phyloP scores from a whole-genome alignment of 345 rosid genomes.

The Pistacia vera region DNA sequence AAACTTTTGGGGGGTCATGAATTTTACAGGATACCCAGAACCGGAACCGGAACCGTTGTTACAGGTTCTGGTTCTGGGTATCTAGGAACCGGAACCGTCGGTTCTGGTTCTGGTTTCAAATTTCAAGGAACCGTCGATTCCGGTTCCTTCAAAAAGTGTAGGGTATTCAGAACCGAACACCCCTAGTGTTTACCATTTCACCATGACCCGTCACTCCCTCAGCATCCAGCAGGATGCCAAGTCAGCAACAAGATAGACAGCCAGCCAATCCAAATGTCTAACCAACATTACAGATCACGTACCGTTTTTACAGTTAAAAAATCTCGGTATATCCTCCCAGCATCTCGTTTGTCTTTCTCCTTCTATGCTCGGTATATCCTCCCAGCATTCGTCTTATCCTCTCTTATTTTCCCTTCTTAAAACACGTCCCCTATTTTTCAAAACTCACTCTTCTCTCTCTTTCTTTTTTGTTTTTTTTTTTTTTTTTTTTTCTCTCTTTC shows the following conservation, averaged over 20 bases:
- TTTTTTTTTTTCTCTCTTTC: neutral
- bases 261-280: neutral
- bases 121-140: too few relatives aligned
- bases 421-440: slow-evolving; percentile 2
- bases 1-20: too few relatives aligned
- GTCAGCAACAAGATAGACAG: neutral
- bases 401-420: slow-evolving; percentile 8
- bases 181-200: too few relatives aligned
- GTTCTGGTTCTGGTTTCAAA: too few relatives aligned
- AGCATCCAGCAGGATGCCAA: neutral
- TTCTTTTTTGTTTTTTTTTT: slow-evolving; percentile 12
- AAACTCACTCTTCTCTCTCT: slow-evolving; percentile 12
- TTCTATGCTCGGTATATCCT: slow-evolving; percentile 59
- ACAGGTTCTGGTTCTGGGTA: too few relatives aligned
- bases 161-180: too few relatives aligned
- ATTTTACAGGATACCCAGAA: too few relatives aligned
- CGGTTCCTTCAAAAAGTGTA: too few relatives aligned
- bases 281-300: neutral
- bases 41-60: too few relatives aligned
- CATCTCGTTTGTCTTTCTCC: neutral
- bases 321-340: slow-evolving; percentile 65
- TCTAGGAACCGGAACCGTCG: too few relatives aligned
- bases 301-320: neutral
- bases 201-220: too few relatives aligned
- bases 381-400: slow-evolving; percentile 54